Evolutionary conservation across 1,284 basidiomycete species (phyloP), one percentile per base, ranked within the genome.

Genomic region (Sporisorium exsertum): DNA sequence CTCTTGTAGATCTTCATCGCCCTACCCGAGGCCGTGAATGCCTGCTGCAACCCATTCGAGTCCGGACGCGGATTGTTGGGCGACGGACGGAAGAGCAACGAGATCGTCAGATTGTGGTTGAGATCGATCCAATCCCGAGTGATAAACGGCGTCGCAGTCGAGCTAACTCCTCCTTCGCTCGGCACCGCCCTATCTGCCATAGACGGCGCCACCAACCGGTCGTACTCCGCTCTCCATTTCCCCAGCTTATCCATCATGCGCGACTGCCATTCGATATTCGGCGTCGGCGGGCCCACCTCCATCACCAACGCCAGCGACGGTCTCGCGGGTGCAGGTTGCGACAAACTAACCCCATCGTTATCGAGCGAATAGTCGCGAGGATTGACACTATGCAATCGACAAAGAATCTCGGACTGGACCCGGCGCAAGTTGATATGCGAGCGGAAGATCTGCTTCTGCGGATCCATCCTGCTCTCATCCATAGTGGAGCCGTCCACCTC

Each of bases 351-450:
- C 6, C 62, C 68, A 27, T 71, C 68, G 33, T 72, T 62, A 50
- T 76, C 73, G 40, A 76, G 64, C 16, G 73, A 67, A 27, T 76
- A 76, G 61, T 76, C 73, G 32, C 73, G 64, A 5, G 73, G 73
- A 24, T 76, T 76, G 55, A 76, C 73, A 20, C 73, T 76, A 58
- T 76, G 73, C 4, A 76, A 54, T 2, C 73, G 68, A 46, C 73
- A 76, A 6, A 72, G 61, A 12, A 76, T 65, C 58, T 77, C 74
- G 32, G 74, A 77, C 47, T 77, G 74, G 13, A 77, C 55, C 12
- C 69, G 69, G 16, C 74, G 62, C 6, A 77, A 53, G 27, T 65
- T 63, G 56, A 77, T 67, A 27, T 72, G 74, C 1, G 73, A 46
- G 12, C 68, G 60, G 29, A 68, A 76, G n/a, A 71, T 37, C 29